Base-by-base conservation (phyloP, 441 rosid species). In the Eugenia klotzschiana region DNA sequence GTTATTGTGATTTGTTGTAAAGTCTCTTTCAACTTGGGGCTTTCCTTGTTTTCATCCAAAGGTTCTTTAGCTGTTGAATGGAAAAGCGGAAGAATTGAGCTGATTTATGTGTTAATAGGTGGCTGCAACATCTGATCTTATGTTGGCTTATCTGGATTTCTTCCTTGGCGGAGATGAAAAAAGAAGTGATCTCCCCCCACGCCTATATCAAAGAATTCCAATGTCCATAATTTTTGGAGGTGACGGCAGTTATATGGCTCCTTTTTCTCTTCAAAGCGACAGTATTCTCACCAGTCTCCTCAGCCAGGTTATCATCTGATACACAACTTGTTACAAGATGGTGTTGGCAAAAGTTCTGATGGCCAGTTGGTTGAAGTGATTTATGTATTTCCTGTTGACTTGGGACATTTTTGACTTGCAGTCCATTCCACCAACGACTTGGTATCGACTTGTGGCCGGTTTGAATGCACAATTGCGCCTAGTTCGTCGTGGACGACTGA, bases 101-200 rank as follows among this genome's bases (percentile, higher is more conserved):
- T 41, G 79, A 74, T 46, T 81, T 84, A 41, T 81, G 25, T 86
- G 40, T 54, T 74, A 88, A 43, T 86, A 98, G 99, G 98, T 98
- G 25, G 97, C 99, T 82, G 99, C 99, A 64, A 94, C 96, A 86
- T 89, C 99, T 58, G 99, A 96, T 91, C 88, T 98, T 87, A 94
- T 94, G 98, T 94, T 95, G 46, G 99, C 98, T 77, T 96, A 96
- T 92, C 85, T 95, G 88, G 99, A 98, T 89, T 94, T 98, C 92
- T 98, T 94, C 91, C 98, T 98, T 86, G 99, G 99, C 23, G 99
- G 99, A 54, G 99, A 98, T 89, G 99, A 98, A 90, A 98, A 98
- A 86, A 91, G 99, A 89, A 88, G 91, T 37, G 99, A 98, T 86
- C 98, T 95, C 88, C 99, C 99, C 86, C 98, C 98, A 87, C 92